Conservation (phyloP, 441 rosid species). For the Syzygium syzygioides region DNA sequence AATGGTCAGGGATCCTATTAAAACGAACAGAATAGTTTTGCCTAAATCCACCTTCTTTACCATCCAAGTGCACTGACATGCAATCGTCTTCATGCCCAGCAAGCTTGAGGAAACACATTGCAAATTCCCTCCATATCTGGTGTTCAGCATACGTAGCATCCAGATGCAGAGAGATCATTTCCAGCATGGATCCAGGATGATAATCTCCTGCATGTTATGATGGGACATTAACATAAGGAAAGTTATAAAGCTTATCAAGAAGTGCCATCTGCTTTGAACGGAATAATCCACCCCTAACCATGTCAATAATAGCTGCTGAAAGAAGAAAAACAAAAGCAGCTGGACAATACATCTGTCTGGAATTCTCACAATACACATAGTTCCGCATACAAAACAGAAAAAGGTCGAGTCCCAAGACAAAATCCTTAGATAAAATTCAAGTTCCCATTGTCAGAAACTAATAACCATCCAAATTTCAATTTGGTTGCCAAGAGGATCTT, state of each 20-base stretch:
- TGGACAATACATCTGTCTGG: background rate
- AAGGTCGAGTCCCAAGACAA: background rate
- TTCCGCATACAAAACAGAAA: background rate
- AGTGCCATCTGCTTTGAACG: background rate
- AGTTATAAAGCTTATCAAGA: background rate
- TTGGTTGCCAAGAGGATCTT: background rate
- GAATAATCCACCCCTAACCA: background rate
- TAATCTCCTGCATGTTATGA: conserved; percentile 49
- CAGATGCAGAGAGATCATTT: conserved; percentile 84
- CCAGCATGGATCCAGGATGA: conserved; percentile 40
- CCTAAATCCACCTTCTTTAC: conserved; percentile 24
- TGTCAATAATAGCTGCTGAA: background rate
- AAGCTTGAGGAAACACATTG: conserved; percentile 52
- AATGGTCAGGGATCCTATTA: conserved; percentile 32
- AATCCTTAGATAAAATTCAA: background rate
- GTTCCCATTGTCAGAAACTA: background rate
- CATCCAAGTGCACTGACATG: conserved; percentile 39
- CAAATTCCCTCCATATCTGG: conserved; percentile 67
- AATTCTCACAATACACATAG: background rate
- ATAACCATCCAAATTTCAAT: background rate
- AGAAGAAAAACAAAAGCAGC: background rate
- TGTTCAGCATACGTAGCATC: conserved; percentile 49
- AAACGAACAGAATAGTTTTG: conserved; percentile 25
- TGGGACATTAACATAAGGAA: background rate
- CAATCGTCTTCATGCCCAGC: conserved; percentile 49